These are phyloP conservation scores for Mortierella sp. DNA, from an alignment of 371 early-diverging fungal genomes.

Conservation along the genomic window DNA sequence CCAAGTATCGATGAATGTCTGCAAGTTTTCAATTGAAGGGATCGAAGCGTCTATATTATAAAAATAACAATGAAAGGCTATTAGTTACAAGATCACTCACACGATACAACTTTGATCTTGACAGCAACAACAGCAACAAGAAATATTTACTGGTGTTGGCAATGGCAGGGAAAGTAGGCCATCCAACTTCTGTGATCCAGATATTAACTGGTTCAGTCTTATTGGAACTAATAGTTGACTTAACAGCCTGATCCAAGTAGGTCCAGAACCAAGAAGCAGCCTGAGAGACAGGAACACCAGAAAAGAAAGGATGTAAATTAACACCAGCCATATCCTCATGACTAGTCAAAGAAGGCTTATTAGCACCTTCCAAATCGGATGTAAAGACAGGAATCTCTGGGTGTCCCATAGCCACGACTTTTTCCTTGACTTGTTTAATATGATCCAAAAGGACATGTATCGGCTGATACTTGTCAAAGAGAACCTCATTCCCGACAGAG, in stretches of 20 bases:
- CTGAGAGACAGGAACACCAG: conserved; percentile 62
- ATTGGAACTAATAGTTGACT: conserved; percentile 13
- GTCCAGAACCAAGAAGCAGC: conserved; percentile 68
- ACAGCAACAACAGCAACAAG: too few relatives aligned
- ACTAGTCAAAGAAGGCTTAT: conserved; percentile 60
- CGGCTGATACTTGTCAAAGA: conserved; percentile 67
- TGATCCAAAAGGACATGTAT: conserved; percentile 44
- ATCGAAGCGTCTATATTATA: conserved; percentile 24
- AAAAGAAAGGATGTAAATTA: conserved; percentile 79
- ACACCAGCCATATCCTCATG: conserved; percentile 71
- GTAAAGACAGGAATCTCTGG: conserved; percentile 66
- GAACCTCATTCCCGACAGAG: conserved; percentile 66
- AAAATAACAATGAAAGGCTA: conserved; percentile 4
- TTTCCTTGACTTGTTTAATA: conserved; percentile 59
- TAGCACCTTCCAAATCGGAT: conserved; percentile 65
- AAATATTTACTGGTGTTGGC: conserved; percentile 40
- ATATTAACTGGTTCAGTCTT: conserved; percentile 43
- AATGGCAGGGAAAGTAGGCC: conserved; percentile 67
- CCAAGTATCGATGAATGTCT: conserved; percentile 63
- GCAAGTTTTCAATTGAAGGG: conserved; percentile 67
- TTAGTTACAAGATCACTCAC: neutral
- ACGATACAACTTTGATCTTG: too few relatives aligned
- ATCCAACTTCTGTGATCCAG: conserved; percentile 75
- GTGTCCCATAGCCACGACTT: conserved; percentile 56
- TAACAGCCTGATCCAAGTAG: conserved; percentile 56